Conservation (phyloP, 1,284 basidiomycete genomes). For the Puccinia horiana region DNA sequence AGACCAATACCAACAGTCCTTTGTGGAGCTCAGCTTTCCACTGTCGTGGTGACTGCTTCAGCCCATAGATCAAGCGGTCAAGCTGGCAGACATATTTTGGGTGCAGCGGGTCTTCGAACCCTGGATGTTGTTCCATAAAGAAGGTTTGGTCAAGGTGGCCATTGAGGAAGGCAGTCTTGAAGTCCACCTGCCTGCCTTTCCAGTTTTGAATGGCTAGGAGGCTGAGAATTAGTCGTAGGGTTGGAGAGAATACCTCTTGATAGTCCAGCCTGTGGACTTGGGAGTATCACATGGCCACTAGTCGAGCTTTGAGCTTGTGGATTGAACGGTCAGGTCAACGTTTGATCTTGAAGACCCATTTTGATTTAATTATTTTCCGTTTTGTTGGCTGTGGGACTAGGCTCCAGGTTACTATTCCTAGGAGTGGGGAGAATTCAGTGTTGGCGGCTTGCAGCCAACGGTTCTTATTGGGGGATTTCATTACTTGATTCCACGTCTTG, state of each 20-base stretch:
- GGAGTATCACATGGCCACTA: constrained; percentile 17
- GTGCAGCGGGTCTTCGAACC: not conserved
- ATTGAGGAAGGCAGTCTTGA: constrained; percentile 9
- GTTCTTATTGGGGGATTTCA: not conserved
- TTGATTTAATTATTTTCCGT: not conserved
- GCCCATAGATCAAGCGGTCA: not conserved
- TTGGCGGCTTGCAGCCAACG: not conserved
- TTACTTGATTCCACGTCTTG: not conserved
- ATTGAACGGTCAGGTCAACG: not conserved
- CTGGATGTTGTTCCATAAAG: no score
- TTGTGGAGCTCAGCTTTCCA: constrained; percentile 2
- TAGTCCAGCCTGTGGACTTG: constrained; percentile 5
- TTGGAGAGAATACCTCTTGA: constrained; percentile 1
- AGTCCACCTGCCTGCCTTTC: not conserved
- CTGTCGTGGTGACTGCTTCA: constrained; percentile 1
- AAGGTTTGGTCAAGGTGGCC: not conserved
- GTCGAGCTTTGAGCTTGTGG: not conserved
- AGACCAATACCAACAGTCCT: not conserved
- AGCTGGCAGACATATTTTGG: not conserved
- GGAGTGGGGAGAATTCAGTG: not conserved
- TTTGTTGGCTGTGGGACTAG: not conserved
- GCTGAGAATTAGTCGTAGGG: not conserved
- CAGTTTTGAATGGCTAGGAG: not conserved
- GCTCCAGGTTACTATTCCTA: not conserved
- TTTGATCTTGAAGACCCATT: constrained; percentile 30